Conservation (phyloP, 73 alveolate genomes). For the Tetrahymena malaccensis region DNA sequence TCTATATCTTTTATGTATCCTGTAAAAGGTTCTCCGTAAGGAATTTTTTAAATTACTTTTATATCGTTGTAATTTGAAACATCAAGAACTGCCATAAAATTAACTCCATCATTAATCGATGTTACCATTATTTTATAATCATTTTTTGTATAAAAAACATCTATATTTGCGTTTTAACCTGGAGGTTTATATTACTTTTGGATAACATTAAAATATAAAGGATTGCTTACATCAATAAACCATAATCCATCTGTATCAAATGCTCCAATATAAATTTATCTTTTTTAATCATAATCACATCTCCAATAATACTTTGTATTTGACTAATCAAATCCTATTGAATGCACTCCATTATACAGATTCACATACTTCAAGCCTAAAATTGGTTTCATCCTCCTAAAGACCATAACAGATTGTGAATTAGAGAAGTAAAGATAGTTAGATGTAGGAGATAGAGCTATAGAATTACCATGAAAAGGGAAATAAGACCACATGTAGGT, state of each 20-base stretch:
- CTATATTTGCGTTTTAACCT: neutral
- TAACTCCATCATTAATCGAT: neutral
- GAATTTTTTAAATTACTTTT: neutral
- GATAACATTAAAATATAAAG: neutral
- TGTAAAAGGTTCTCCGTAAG: neutral
- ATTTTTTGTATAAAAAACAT: neutral
- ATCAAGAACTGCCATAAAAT: neutral
- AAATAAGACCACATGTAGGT: neutral
- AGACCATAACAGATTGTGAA: neutral
- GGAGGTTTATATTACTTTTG: neutral
- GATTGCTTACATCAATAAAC: neutral
- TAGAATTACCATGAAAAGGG: neutral
- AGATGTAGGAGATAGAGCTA: neutral
- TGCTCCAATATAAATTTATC: neutral
- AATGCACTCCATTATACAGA: neutral
- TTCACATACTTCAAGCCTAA: neutral
- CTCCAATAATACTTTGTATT: neutral
- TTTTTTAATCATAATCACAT: neutral
- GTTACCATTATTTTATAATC: neutral
- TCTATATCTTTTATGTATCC: neutral
- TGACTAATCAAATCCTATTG: neutral
- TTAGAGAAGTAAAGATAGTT: neutral
- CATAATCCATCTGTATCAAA: neutral
- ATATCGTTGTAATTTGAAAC: neutral
- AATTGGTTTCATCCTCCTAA: neutral